Evolutionary conservation across 306 rosid species (phyloP).

Genomic region (Hylodesmum podocarpum): DNA sequence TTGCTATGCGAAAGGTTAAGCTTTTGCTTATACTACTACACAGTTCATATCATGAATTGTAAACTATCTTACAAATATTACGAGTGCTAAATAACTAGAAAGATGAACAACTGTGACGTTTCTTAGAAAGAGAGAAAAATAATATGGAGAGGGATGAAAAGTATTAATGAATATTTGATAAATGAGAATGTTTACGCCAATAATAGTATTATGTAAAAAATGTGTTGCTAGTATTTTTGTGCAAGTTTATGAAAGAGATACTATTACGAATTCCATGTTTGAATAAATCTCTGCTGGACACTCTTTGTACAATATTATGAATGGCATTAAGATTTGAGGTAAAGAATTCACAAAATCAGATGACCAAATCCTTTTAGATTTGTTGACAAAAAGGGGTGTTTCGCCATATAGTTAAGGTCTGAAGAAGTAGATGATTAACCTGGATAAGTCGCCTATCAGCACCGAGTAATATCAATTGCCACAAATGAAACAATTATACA

Average conservation of each 20-base stretch:
- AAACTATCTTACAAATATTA: not conserved
- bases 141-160: no score
- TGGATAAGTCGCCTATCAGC: not conserved
- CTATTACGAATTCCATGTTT: not conserved
- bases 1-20: not conserved
- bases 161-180: no score
- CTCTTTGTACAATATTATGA: not conserved
- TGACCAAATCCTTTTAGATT: not conserved
- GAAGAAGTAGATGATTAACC: slow-evolving; percentile 14
- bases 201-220: no score
- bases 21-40: not conserved
- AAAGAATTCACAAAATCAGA: not conserved
- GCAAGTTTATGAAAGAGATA: not conserved
- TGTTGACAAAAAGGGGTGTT: not conserved
- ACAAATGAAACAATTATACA: slow-evolving; percentile 35
- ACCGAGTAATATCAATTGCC: not conserved
- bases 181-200: no score
- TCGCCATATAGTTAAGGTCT: not conserved
- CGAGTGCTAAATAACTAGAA: not conserved
- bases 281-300: not conserved
- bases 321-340: not conserved
- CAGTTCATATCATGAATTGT: not conserved
- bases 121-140: no score
- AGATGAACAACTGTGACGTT: not conserved
- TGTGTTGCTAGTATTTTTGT: not conserved